Evolutionary conservation across 306 rosid species (phyloP).

Genomic region (Sicyos edulis): DNA sequence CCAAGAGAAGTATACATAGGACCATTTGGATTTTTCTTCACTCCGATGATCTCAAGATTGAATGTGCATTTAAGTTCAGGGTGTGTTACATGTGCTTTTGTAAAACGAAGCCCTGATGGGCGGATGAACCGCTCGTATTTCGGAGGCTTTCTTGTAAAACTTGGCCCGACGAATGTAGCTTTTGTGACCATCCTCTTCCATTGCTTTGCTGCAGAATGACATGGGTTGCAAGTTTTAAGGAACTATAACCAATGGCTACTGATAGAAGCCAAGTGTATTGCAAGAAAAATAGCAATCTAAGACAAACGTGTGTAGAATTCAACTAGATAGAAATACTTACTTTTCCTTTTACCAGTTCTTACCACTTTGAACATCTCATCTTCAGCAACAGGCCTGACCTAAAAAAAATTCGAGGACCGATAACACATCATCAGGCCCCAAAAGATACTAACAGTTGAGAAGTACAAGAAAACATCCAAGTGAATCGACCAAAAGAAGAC

Average conservation of each 20-base stretch:
- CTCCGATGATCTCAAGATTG: slow-evolving; percentile 80
- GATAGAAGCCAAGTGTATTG: not conserved
- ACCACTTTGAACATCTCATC: slow-evolving; percentile 95
- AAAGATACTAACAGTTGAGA: not conserved
- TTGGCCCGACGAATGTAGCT: slow-evolving; percentile 89
- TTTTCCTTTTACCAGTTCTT: slow-evolving; percentile 77
- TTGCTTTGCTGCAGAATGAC: slow-evolving; percentile 60
- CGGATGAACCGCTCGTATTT: slow-evolving; percentile 89
- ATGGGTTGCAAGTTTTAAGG: not conserved
- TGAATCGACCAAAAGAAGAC: not conserved
- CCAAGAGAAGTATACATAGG: slow-evolving; percentile 87
- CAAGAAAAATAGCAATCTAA: not conserved
- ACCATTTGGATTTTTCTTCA: slow-evolving; percentile 92
- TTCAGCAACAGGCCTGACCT: slow-evolving; percentile 95
- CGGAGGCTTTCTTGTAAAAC: slow-evolving; percentile 92
- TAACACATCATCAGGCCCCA: not conserved
- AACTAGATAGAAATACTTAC: slow-evolving; percentile 35
- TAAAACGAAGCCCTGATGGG: slow-evolving; percentile 76
- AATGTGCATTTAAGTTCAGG: slow-evolving; percentile 93
- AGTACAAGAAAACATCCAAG: not conserved
- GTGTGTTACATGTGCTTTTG: slow-evolving; percentile 94
- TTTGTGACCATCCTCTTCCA: slow-evolving; percentile 98
- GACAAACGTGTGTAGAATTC: not conserved
- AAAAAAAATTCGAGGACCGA: slow-evolving; percentile 19
- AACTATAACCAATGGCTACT: not conserved